Conservation (phyloP, 768 basidiomycete species). For the Tephrocybe sp. region DNA sequence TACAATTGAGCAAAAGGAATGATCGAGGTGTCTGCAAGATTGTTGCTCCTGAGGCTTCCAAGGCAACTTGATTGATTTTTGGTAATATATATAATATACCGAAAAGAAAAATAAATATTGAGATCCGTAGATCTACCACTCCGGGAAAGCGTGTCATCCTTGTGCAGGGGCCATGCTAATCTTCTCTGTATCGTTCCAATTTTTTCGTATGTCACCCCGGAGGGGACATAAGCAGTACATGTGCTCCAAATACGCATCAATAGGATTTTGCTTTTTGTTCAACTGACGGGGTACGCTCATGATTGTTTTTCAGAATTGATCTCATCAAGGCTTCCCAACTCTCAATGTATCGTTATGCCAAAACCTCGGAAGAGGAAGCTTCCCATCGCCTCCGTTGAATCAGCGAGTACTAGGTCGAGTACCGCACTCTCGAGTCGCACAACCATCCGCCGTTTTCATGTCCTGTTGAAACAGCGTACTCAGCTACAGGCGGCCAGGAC, state of each 20-base stretch:
- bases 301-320: neutral
- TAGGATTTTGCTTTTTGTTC: slow-evolving; percentile 14
- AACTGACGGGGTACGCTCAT: neutral
- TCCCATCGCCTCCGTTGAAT: slow-evolving; percentile 27
- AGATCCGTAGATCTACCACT: slow-evolving; percentile 67
- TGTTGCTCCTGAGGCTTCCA: too few relatives aligned
- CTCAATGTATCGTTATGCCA: slow-evolving; percentile 28
- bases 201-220: slow-evolving; percentile 95
- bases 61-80: neutral
- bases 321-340: neutral
- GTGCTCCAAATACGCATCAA: neutral
- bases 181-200: slow-evolving; percentile 99
- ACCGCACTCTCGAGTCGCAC: slow-evolving; percentile 64
- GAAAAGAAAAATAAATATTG: slow-evolving; percentile 36
- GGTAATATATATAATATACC: too few relatives aligned
- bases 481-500: slow-evolving; percentile 39
- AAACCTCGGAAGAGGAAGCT: slow-evolving; percentile 35
- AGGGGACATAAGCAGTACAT: slow-evolving; percentile 51
- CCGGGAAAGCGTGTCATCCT: slow-evolving; percentile 99
- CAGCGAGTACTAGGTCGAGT: slow-evolving; percentile 35
- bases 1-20: too few relatives aligned
- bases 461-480: slow-evolving; percentile 68
- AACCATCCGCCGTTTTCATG: slow-evolving; percentile 79
- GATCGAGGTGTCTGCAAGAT: too few relatives aligned
- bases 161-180: slow-evolving; percentile 99